Evolutionary conservation across 2,329 filamentous ascomycete genomes (phyloP), one percentile per base, ranked within the genome.

Genomic region (Ascochyta clinopodiicola): DNA sequence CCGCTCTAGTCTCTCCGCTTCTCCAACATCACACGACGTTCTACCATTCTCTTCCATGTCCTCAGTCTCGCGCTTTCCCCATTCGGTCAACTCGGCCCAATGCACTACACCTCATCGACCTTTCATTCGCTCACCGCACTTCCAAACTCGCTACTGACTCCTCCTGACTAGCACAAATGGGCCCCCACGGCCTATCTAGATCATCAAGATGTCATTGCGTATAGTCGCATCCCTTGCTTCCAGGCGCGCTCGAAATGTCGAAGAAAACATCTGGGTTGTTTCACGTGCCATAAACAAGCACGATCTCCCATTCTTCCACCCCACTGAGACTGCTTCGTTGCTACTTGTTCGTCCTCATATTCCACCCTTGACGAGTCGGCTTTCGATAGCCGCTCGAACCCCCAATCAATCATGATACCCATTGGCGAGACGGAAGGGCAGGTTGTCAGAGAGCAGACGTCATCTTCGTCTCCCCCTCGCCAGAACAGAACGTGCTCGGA

Each of bases 261-360:
- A 27, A 10, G 21, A 15, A 36, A 54, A 38, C 31, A 42, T 36
- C 45, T 39, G 24, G 22, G 19, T 27, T 12, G 7, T 35, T 39
- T 49, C 45, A 44, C 45, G 35, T 49, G 45, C 27, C 44, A 55
- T 36, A 49, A 55, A 40, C 35, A 49, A 44, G 19, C 21, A n/a
- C 37, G n/a, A 22, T 43, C 21, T 17, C 31, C 22, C 6, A 6
- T 8, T n/a, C 24, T 24, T 24, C 9, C 25, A 31, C 37, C 21
- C 19, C 21, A 12, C 15, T 22, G 5, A 17, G 5, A 15, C 3
- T 3, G 3, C 24, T 32, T 21, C 4, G 9, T 25, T 22, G 15
- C 27, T 39, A 12, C 27, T 25, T 27, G 21, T n/a, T 35, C 34
- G 25, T n/a, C 13, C 10, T 10, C 7, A 29, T 29, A 3, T 10